Evolutionary conservation across 2,329 filamentous ascomycete genomes (phyloP), one percentile per base, ranked within the genome.

Genomic region (Calonectria ilicicola): DNA sequence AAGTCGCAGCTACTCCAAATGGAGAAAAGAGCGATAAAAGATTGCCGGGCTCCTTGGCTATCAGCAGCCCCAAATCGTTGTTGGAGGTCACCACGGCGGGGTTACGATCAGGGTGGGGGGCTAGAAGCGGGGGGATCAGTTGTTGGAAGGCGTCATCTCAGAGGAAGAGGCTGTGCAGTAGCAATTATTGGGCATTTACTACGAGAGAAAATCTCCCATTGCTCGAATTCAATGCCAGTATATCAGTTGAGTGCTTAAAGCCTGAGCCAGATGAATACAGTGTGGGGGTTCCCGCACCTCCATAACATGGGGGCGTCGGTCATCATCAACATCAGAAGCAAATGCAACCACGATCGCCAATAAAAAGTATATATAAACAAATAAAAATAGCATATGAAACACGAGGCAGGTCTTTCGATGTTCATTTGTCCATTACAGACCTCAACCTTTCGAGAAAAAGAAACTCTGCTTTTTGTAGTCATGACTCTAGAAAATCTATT

Each of bases 401-500:
- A n/a, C 9, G 21, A 17, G 6, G 6, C n/a, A 6, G 35, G 2
- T 5, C 17, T 23, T 3, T 21, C 9, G 26, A 14, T 2, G 19
- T 15, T 12, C 21, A 40, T 23, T 58, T 21, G 5, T 15, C 8
- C 8, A 26, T 23, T 40, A 26, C 15, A 8, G 21, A 12, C 6
- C 26, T 60, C 38, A 15, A 4, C n/a, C 3, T 17, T 44, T 2
- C 27, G n/a, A 32, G 19, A 38, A 26, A 23, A 19, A 15, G 5
- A 40, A 60, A 19, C 53, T 46, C 65, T 63, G 60, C 60, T 65
- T 68, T 69, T 74, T 35, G 64, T 49, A 51, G 63, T 74, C 32
- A 60, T 67, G 53, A 77, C 72, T 73, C 70, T 68, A 77, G 62
- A 72, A 77, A 77, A 74, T 77, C 70, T 77, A 77, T 74, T 35